Evolutionary conservation across 768 basidiomycete genomes (phyloP), one percentile per base, ranked within the genome.

Genomic region (Hypholoma fasciculare): DNA sequence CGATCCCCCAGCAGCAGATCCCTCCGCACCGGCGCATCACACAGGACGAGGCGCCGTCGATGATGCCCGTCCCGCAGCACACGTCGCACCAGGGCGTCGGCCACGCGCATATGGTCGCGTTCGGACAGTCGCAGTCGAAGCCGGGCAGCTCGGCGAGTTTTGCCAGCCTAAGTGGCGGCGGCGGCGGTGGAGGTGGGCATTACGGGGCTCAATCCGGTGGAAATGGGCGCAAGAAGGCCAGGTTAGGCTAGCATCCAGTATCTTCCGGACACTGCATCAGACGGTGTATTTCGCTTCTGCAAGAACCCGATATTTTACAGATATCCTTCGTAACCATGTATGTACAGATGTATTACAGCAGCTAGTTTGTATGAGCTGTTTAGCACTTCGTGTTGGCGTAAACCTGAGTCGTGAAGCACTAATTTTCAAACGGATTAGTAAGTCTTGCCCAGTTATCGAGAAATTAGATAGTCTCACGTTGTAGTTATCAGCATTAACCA

Each of bases 21-120:
- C 96, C 95, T 36, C 96, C 96, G 0, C 87, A 87, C 40, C 80
- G 95, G 30, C 85, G 94, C 42, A 96, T 98, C 52, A 91, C 94
- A 1, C 90, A 94, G 66, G 96, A 98, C 68, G 95, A 98, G 39
- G 92, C 90, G 6, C 90, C 91, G 0, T 90, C 89, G 0, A 92
- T 92, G 90, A 84, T 92, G 75, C 87, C 87, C 23, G 69, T 84
- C 17, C 83, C 84, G 17, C 76, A 74, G 55, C 76, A 75, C 59
- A 72, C 74, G 0, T 71, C 76, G 1, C 78, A 78, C 39, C 80
- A 78, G 51, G 80, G 79, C 16, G 68, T 27, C 8, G 44, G 13
- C 19, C 43, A 37, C 44, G 14, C 36, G 17, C 54, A 53, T 76
- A 72, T 75, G 55, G 63, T 49, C 8, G 71, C 79, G 5, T 84